Evolutionary conservation across 1,139 yeast species (phyloP), one percentile per base, ranked within the genome.

Genomic region (Hemisphaericaspora xylofermentans): DNA sequence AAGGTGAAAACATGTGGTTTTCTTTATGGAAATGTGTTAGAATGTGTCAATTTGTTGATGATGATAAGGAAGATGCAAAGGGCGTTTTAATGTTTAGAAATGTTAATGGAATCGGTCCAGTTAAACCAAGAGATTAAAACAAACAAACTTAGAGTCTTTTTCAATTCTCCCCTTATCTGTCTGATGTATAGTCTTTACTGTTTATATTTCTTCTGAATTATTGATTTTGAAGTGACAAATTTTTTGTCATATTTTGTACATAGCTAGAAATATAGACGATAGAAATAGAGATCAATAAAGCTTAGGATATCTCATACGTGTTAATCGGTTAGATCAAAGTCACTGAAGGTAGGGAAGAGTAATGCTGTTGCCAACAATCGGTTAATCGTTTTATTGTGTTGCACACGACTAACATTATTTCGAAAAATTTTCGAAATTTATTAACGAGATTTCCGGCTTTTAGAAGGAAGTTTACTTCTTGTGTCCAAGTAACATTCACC

Each of bases 1-100:
- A 74, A 46, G 84, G 76, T 51, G 84, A 85, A 57, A 84, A 77
- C 69, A 84, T 88, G 87, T 78, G 87, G 79, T 61, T 66, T 28
- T 68, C 88, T 10, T 68, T 87, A 51, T 87, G 91, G 89, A 79
- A 78, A 52, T 69, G 80, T 43, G 73, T 80, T 36, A 80, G 95
- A 66, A 57, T 75, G 52, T 87, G 96, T 62, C 94, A 87, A 63
- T 87, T 78, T 57, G 91, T 88, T 45, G 95, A 87, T 49, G 95
- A 88, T 53, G 83, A 80, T 49, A 59, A 54, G 36, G 60, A 57
- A 27, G 69, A 76, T 53, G 84, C 60, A 29, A 76, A 80, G 51
- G 95, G 84, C 43, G 78, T 79, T 26, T 56, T 69, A 66, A 79
- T 79, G 85, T 79, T 63, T 54, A 76, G 85, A 71, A 79, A 79